Evolutionary conservation across 352 stramenopile species (phyloP), one percentile per base, ranked within the genome.

Genomic region (Pythium utonaiense): DNA sequence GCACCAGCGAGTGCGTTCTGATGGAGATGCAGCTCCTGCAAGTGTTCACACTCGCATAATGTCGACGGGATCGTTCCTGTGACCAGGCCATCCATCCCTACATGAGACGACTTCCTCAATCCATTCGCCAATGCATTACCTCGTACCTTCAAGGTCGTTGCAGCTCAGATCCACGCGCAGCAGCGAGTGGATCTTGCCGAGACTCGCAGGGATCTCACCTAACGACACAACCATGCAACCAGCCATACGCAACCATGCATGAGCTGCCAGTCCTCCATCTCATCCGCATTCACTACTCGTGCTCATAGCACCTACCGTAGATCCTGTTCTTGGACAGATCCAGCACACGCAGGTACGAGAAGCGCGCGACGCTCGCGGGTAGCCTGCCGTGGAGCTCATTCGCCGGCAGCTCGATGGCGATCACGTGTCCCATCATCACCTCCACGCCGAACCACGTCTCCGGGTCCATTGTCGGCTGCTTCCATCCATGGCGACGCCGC

Each of bases 321-420:
- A 95, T 73, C 31, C 78, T 70, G 64, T 95, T 95, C 70, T 89
- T 89, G 60, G 83, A 91, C 52, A 95, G 62, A 59, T 95, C 78
- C 3, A 95, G 76, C 40, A 86, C 74, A 34, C 77, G 75, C 47
- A 95, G 68, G 30, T 89, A 72, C 42, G 75, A 69, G n/a, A 95
- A 66, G n/a, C 62, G 68, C 45, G 74, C 73, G 19, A 95, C 67
- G 7, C 70, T 57, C 14, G 68, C 54, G 4, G 77, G 75, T 22
- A 67, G 17, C 47, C 61, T 47, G 33, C 69, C 74, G 21, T 66
- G 67, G 25, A 93, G 70, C 50, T 88, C 71, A 60, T 91, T 93
- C 16, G 81, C 80, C 2, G 81, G 78, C 30, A 93, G 63, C 56
- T 88, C 79, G 13, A 93, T 71, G n/a, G 81, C 73, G 36, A 86